Percentiles rank a stretch among this genome's conserved stretches.
Conservation (phyloP, 805 yeast genomes). For the Pichia pseudocactophila region DNA sequence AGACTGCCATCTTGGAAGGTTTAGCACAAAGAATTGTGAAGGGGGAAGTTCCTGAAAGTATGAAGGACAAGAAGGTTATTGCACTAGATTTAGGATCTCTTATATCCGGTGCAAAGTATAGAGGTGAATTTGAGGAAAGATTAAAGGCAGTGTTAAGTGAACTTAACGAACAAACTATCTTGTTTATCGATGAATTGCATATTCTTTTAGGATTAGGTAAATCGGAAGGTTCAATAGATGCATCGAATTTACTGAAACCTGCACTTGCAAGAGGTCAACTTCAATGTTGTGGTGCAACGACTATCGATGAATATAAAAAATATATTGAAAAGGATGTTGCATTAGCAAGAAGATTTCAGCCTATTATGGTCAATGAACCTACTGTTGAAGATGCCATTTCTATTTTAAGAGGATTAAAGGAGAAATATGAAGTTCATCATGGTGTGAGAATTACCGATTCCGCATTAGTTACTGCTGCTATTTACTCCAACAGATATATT, state of each 20-base stretch:
- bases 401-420: slow-evolving; percentile 90
- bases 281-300: slow-evolving; percentile 98
- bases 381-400: slow-evolving; percentile 90
- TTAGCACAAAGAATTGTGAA: slow-evolving; percentile 86
- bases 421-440: slow-evolving; percentile 91
- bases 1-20: slow-evolving; percentile 95
- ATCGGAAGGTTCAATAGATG: slow-evolving; percentile 92
- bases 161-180: slow-evolving; percentile 66
- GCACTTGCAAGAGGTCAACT: slow-evolving; percentile 93
- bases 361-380: slow-evolving; percentile 92
- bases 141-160: slow-evolving; percentile 74
- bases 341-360: slow-evolving; percentile 96
- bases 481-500: slow-evolving; percentile 84
- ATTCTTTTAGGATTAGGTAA: slow-evolving; percentile 85
- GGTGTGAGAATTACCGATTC: slow-evolving; percentile 94
- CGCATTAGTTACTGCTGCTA: slow-evolving; percentile 91
- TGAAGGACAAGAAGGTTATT: slow-evolving; percentile 77
- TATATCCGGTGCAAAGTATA: slow-evolving; percentile 89
- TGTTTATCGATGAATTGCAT: slow-evolving; percentile 88
- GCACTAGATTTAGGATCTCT: slow-evolving; percentile 82
- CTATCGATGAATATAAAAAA: slow-evolving; percentile 88
- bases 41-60: slow-evolving; percentile 90
- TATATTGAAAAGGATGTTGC: slow-evolving; percentile 96
- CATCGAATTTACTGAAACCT: slow-evolving; percentile 93
- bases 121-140: slow-evolving; percentile 95